Base-by-base conservation (phyloP, 164 flowering plant genomes). In the Liquidambar formosana region DNA sequence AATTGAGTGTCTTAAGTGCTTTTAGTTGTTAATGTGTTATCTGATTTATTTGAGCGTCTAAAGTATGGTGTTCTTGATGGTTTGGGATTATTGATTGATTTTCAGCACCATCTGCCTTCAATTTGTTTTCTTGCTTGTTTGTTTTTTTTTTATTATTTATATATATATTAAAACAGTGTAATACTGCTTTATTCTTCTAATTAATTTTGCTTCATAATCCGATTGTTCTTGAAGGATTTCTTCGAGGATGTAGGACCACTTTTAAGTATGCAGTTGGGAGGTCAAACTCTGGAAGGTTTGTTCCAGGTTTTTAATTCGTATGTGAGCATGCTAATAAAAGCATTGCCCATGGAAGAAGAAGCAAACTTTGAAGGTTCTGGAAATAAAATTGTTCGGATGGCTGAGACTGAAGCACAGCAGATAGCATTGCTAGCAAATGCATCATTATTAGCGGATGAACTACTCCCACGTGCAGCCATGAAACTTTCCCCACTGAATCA, bases 161-260 rank as follows among this genome's bases (percentile, higher is more conserved):
- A n/a, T n/a, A n/a, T n/a, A n/a, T n/a, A n/a, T n/a, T n/a, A n/a
- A n/a, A n/a, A n/a, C 41, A 2, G 6, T 33, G 41, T 33, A 33
- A 6, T 33, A 33, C 41, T 33, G 41, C 41, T 33, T 27, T 49
- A 45, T 57, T 63, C 13, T 33, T 56, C 11, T 27, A 46, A 19
- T 27, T 38, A 18, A 12, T 49, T 64, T 61, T 43, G 22, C 41
- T 73, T 43, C 21, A 10, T 73, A 26, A 62, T 53, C 22, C 63
- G 21, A 23, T 19, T 74, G 49, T 44, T 65, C 28, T 52, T 82
- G 59, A 73, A 93, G 98, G 98, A 96, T 59, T 90, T 96, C 77
- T 89, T 91, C 75, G 99, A 96, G 76, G 99, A 96, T 80, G 94
- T 93, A 21, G 94, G 97, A 64, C 92, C 98, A n/a, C 91, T 93